Evolutionary conservation across 164 flowering plant species (phyloP).

Genomic region (Macadamia integrifolia): DNA sequence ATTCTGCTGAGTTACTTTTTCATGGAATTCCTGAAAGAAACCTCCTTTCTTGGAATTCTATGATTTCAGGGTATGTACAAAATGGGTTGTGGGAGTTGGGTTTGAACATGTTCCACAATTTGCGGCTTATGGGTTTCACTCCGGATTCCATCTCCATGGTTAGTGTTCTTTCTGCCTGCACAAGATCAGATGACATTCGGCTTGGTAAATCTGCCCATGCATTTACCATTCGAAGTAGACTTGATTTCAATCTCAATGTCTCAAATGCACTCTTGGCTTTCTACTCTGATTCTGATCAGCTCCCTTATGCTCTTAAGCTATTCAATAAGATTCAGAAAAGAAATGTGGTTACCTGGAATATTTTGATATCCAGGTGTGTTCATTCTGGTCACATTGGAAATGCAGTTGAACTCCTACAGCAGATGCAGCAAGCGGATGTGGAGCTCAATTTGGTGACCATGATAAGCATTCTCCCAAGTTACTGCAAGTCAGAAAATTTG

Average conservation of each 20-base stretch:
- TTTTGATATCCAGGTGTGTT: slow-evolving; percentile 40
- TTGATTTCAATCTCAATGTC: slow-evolving; percentile 17
- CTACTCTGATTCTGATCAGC: slow-evolving; percentile 22
- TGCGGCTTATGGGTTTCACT: slow-evolving; percentile 33
- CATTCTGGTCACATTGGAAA: slow-evolving; percentile 19
- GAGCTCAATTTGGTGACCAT: slow-evolving; percentile 43
- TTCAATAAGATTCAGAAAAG: slow-evolving; percentile 27
- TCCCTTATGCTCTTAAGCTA: slow-evolving; percentile 19
- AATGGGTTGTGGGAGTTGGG: slow-evolving; percentile 20
- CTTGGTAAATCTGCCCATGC: slow-evolving; percentile 52
- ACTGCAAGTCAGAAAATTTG: slow-evolving; percentile 16
- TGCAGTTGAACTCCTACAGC: no score
- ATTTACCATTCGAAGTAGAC: neutral
- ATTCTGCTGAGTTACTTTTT: slow-evolving; percentile 13
- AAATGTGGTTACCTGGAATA: slow-evolving; percentile 13
- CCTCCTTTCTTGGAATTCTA: neutral
- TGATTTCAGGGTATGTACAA: slow-evolving; percentile 5
- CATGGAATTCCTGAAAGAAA: slow-evolving; percentile 9
- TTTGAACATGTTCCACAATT: slow-evolving; percentile 28
- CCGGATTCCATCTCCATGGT: slow-evolving; percentile 35
- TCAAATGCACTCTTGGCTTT: slow-evolving; percentile 22
- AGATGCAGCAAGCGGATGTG: slow-evolving; percentile 3
- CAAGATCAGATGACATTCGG: slow-evolving; percentile 12
- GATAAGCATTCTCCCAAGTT: slow-evolving; percentile 42
- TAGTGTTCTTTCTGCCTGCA: neutral